A percentile compares a stretch with the other conserved stretches of the same genome.
These are phyloP conservation scores for Teunomyces stri DNA, from an alignment of 805 yeast genomes.

Conservation along the genomic window DNA sequence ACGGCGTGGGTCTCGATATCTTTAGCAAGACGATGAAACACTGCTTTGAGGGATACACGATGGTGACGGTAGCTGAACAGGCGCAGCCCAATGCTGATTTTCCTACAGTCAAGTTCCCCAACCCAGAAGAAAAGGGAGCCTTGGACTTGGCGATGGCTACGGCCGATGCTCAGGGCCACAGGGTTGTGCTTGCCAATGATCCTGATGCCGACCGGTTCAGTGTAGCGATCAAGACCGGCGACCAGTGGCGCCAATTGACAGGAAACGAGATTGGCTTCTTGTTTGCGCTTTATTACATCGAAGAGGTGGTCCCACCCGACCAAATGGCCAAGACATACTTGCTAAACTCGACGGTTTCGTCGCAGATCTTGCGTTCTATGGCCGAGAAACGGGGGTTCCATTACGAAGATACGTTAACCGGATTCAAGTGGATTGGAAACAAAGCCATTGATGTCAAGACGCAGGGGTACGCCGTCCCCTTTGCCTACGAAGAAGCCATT, in stretches of 20 bases:
- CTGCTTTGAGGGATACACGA: slow-evolving; percentile 28
- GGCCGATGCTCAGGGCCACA: slow-evolving; percentile 52
- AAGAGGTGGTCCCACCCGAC: slow-evolving; percentile 22
- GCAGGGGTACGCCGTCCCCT: slow-evolving; percentile 70
- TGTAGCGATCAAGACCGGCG: slow-evolving; percentile 55
- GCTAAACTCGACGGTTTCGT: slow-evolving; percentile 88
- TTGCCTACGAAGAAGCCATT: slow-evolving; percentile 93
- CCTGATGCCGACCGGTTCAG: slow-evolving; percentile 97
- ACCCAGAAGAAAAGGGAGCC: slow-evolving; percentile 96
- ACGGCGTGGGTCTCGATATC: slow-evolving; percentile 83
- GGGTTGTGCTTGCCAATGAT: slow-evolving; percentile 80
- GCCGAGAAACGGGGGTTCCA: slow-evolving; percentile 60
- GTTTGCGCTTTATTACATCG: slow-evolving; percentile 66
- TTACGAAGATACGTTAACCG: slow-evolving; percentile 83
- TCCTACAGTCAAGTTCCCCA: slow-evolving; percentile 85
- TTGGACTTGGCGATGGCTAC: slow-evolving; percentile 61
- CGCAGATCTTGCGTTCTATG: slow-evolving; percentile 72
- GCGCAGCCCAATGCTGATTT: slow-evolving; percentile 78
- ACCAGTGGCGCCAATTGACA: slow-evolving; percentile 71
- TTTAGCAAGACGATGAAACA: slow-evolving; percentile 41
- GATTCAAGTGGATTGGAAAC: slow-evolving; percentile 97
- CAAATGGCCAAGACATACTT: slow-evolving; percentile 46
- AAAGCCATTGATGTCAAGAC: slow-evolving; percentile 69
- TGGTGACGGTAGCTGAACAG: slow-evolving; percentile 59
- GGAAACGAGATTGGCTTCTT: slow-evolving; percentile 90